A percentile compares a stretch with the other conserved stretches of the same genome.
phyloP scores from a whole-genome alignment of 2,329 filamentous ascomycete species.

The Colletotrichum nymphaeae region DNA sequence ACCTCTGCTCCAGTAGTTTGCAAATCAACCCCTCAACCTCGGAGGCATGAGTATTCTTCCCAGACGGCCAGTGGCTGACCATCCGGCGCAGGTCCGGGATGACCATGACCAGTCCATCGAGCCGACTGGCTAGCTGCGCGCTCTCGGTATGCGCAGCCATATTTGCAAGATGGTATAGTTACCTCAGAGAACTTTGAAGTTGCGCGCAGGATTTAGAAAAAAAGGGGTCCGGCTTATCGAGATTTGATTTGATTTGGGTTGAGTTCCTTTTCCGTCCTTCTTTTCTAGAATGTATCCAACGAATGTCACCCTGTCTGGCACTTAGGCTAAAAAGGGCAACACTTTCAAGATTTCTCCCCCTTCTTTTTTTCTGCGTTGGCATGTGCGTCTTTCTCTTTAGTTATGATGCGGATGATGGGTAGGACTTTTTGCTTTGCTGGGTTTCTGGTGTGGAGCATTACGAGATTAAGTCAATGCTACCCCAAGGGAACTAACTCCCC shows the following conservation, averaged over 20 bases:
- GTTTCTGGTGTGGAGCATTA: slow-evolving; percentile 24
- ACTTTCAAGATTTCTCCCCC: neutral
- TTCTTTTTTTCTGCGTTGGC: neutral
- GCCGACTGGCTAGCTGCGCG: slow-evolving; percentile 19
- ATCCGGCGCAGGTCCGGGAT: slow-evolving; percentile 22
- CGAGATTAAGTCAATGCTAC: slow-evolving; percentile 35
- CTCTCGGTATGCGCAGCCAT: slow-evolving; percentile 24
- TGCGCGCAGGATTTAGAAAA: neutral
- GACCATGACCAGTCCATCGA: slow-evolving; percentile 24
- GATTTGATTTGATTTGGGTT: neutral
- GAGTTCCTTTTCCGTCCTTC: neutral
- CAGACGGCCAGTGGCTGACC: slow-evolving; percentile 31
- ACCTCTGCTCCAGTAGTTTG: slow-evolving; percentile 3
- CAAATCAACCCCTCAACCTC: slow-evolving; percentile 13
- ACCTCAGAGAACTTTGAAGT: neutral
- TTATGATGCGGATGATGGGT: slow-evolving; percentile 7
- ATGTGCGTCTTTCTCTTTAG: slow-evolving; percentile 4
- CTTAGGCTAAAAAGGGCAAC: neutral
- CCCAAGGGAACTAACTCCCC: neutral
- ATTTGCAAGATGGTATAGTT: neutral
- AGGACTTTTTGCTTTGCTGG: neutral
- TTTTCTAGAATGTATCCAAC: neutral
- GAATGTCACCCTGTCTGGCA: neutral
- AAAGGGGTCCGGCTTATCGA: neutral
- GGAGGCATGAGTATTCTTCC: slow-evolving; percentile 2